Percentiles rank a stretch among this genome's conserved stretches.
Evolutionary conservation across 768 basidiomycete species (phyloP).

Genomic region (Tylopilus cervinicoccineus): DNA sequence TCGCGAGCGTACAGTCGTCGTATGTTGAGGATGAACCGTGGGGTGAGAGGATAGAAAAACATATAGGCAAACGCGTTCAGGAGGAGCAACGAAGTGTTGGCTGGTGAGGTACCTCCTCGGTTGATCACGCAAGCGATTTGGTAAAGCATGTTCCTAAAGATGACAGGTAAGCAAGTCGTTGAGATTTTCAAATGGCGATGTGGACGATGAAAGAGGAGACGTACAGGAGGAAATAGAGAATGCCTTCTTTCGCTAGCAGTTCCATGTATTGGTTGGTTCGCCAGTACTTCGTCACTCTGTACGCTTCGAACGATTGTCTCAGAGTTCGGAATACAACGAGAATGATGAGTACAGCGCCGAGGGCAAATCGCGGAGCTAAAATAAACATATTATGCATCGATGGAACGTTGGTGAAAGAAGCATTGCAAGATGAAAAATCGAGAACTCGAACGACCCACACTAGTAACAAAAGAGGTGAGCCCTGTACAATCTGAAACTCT

Average conservation of each 20-base stretch:
- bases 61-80: background rate
- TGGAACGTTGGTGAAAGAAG: background rate
- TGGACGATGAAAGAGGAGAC: background rate
- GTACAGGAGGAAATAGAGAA: slow-evolving; percentile 10
- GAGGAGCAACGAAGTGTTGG: background rate
- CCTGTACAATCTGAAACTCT: background rate
- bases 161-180: background rate
- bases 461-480: background rate
- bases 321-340: background rate
- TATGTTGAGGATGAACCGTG: slow-evolving; percentile 7
- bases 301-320: background rate
- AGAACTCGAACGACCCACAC: background rate
- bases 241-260: slow-evolving; percentile 4
- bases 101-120: background rate
- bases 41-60: background rate
- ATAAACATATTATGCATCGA: background rate
- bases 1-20: background rate
- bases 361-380: background rate
- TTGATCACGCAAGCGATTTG: background rate
- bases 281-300: slow-evolving; percentile 8
- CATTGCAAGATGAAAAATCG: background rate
- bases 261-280: slow-evolving; percentile 5
- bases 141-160: background rate
- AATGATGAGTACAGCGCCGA: background rate
- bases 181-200: background rate